Evolutionary conservation across 805 yeast species (phyloP), one percentile per base, ranked within the genome.

Genomic region (Spathaspora passalidarum): DNA sequence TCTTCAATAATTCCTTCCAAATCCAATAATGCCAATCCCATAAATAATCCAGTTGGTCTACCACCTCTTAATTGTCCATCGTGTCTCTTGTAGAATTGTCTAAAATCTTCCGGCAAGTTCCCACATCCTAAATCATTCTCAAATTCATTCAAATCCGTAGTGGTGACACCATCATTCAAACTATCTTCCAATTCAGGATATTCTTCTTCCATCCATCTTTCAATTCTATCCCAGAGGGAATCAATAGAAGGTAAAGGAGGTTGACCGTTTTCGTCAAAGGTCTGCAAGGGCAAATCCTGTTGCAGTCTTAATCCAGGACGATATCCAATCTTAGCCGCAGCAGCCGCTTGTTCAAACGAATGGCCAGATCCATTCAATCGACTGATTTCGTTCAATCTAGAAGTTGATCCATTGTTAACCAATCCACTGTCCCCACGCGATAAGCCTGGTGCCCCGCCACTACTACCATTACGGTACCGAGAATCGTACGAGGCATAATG

Each of bases 401-500:
- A 57, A 18, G 60, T 53, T 2, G 66, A 57, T 16, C 58, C 54
- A 42, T 52, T 54, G n/a, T n/a, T n/a, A n/a, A n/a, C n/a, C n/a
- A n/a, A n/a, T n/a, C n/a, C n/a, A n/a, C n/a, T n/a, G n/a, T n/a
- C n/a, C n/a, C n/a, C n/a, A n/a, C n/a, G n/a, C n/a, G n/a, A n/a
- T n/a, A n/a, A n/a, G n/a, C n/a, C n/a, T n/a, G n/a, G n/a, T n/a
- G n/a, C n/a, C n/a, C n/a, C n/a, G n/a, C n/a, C n/a, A n/a, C n/a
- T n/a, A n/a, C n/a, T n/a, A n/a, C n/a, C n/a, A 29, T 29, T 8
- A 13, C 16, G 14, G 16, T 29, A 29, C 16, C 34, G 34, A 29
- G 34, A 55, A 55, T 73, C 80, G 49, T 75, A 79, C 35, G 78
- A 72, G 18, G 84, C 84, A 56, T 79, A 79, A 56, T 79, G 84